phyloP scores from a whole-genome alignment of 148 eudicot species.

The Spergularia marina region DNA sequence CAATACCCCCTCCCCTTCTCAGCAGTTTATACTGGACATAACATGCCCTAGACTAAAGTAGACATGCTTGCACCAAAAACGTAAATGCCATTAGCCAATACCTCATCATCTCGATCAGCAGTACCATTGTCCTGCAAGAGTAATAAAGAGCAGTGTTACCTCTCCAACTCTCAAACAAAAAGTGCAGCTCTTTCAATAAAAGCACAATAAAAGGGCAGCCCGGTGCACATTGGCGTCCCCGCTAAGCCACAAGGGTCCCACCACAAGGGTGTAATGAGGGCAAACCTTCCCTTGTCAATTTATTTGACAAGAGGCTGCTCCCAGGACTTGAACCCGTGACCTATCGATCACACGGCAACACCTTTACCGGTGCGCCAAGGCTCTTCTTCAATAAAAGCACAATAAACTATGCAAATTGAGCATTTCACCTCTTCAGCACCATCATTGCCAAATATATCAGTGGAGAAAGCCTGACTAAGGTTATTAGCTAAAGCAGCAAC shows the following conservation, averaged over 20 bases:
- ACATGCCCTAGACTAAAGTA: neutral
- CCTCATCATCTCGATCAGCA: slow-evolving; percentile 87
- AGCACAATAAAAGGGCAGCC: slow-evolving; percentile 1
- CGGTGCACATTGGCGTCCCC: no score
- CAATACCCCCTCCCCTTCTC: neutral
- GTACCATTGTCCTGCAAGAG: slow-evolving; percentile 67
- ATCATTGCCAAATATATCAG: slow-evolving; percentile 58
- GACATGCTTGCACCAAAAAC: neutral
- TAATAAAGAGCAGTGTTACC: neutral
- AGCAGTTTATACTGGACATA: neutral
- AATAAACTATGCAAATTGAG: slow-evolving; percentile 10
- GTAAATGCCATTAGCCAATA: slow-evolving; percentile 20
- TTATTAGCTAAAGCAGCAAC: slow-evolving; percentile 81
- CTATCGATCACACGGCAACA: no score
- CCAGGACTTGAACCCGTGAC: no score
- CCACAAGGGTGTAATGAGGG: no score
- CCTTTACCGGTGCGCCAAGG: no score
- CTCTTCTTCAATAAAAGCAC: neutral
- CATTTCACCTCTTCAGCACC: slow-evolving; percentile 63
- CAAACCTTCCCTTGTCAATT: no score
- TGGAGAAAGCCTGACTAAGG: slow-evolving; percentile 81
- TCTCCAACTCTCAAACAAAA: neutral
- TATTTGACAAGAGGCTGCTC: no score
- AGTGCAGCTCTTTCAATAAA: neutral
- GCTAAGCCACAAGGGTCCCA: no score